Evolutionary conservation across 495 filamentous ascomycete species (phyloP), one percentile per base, ranked within the genome.

Genomic region (Venustampulla echinocandica): DNA sequence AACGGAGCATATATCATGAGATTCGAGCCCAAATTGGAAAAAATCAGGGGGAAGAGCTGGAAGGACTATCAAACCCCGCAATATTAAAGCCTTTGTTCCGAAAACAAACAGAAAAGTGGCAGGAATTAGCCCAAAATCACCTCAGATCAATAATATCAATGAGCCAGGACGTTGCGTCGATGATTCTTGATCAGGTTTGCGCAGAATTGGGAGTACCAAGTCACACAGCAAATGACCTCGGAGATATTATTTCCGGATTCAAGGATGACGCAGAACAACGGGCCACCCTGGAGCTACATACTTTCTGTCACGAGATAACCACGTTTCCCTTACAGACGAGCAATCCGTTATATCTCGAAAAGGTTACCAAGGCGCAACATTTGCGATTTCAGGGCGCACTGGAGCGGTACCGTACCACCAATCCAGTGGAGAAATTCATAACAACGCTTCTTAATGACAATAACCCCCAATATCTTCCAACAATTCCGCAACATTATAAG

Each of bases 51-150:
- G 44, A 28, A 10, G 54, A 57, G 32, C 40, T 57, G 0, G 21
- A 37, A 21, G 52, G 52, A 6, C 47, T 55, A 4, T 19, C 44
- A 13, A 59, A 59, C 27, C 50, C 54, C 0, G 54, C 53, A 24
- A 46, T 59, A 9, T 30, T 59, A 10, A 50, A 55, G 15, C 39
- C 50, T 10, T 46, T 59, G 4, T 59, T 50, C 32, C 40, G 44
- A 20, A 47, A 49, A 27, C 56, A 59, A 49, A 50, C 54, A 10
- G 4, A 13, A 15, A 44, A 36, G 17, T 59, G 56, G 56, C 30
- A 38, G 28, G n/a, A 3, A 4, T 24, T 57, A 10, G 38, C 30
- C n/a, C 20, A 42, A 32, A 13, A 35, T 1, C 47, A 59, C 28
- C 46, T 59, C 3, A 17, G 34, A 5, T n/a, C 9, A 2, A 19